These are phyloP conservation scores for Pulveroboletus ravenelii DNA, from an alignment of 768 basidiomycete genomes.

Conservation along the genomic window DNA sequence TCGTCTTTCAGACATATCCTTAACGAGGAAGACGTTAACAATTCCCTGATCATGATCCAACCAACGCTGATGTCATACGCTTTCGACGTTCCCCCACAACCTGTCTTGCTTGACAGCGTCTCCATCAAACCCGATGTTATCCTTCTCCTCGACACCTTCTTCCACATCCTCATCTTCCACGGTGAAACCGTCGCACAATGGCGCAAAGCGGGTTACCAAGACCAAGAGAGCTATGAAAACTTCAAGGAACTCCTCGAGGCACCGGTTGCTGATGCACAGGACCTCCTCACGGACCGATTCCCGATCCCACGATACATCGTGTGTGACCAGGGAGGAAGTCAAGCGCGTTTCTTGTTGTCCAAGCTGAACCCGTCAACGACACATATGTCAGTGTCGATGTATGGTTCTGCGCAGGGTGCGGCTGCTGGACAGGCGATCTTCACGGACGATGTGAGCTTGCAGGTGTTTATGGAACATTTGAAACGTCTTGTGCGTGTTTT, in stretches of 20 bases:
- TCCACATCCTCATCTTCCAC: constrained; percentile 99
- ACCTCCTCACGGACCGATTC: constrained; percentile 90
- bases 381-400: constrained; percentile 90
- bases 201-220: constrained; percentile 97
- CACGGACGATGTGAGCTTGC: constrained; percentile 97
- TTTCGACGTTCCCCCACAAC: constrained; percentile 86
- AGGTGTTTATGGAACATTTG: constrained; percentile 97
- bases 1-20: constrained; percentile 67
- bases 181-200: constrained; percentile 96
- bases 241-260: constrained; percentile 89
- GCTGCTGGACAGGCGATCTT: constrained; percentile 88
- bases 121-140: constrained; percentile 98
- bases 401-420: constrained; percentile 67
- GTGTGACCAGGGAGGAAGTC: constrained; percentile 95
- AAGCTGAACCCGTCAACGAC: constrained; percentile 98
- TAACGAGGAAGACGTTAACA: constrained; percentile 98
- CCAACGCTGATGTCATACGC: constrained; percentile 99
- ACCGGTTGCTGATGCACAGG: constrained; percentile 91
- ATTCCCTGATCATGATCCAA: constrained; percentile 99
- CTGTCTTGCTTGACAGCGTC: constrained; percentile 93
- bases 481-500: constrained; percentile 71
- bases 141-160: constrained; percentile 96
- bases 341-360: constrained; percentile 95
- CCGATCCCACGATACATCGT: constrained; percentile 98
- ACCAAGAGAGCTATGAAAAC: constrained; percentile 98